phyloP scores from a whole-genome alignment of 805 yeast genomes.

The Candida vartiovaarae region DNA sequence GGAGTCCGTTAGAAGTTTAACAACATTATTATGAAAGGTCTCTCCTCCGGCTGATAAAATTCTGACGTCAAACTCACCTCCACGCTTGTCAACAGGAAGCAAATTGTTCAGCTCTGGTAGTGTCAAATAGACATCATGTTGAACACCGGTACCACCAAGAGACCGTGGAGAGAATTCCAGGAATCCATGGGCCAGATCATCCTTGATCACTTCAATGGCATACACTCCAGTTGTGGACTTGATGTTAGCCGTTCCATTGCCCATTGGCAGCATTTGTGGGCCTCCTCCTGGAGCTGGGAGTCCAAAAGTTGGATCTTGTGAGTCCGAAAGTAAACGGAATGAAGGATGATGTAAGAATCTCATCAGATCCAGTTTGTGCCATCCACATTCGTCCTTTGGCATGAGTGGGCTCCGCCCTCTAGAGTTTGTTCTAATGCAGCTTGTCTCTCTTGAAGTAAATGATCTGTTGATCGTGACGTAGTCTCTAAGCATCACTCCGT shows the following conservation, averaged over 20 bases:
- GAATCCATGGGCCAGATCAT: constrained; percentile 37
- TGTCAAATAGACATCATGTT: constrained; percentile 40
- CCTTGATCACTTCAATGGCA: constrained; percentile 58
- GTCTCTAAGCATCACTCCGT: constrained; percentile 87
- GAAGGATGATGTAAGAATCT: constrained; percentile 79
- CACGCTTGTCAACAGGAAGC: constrained; percentile 27
- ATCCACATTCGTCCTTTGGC: constrained; percentile 66
- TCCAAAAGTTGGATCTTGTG: constrained; percentile 35
- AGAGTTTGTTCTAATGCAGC: constrained; percentile 45
- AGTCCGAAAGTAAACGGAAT: constrained; percentile 65
- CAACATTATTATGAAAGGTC: constrained; percentile 43
- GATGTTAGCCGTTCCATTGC: constrained; percentile 37
- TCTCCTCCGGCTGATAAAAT: constrained; percentile 58
- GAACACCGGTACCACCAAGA: constrained; percentile 58
- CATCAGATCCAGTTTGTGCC: constrained; percentile 78
- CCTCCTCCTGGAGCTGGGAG: constrained; percentile 27
- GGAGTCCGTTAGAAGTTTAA: constrained; percentile 11
- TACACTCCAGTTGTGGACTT: constrained; percentile 63
- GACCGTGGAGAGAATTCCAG: constrained; percentile 53
- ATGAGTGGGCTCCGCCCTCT: constrained; percentile 42
- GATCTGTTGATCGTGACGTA: constrained; percentile 76
- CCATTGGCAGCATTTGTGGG: constrained; percentile 42
- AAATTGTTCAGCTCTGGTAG: constrained; percentile 36
- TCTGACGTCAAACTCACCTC: constrained; percentile 38
- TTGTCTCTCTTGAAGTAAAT: constrained; percentile 65